Base-by-base conservation (phyloP, 495 filamentous ascomycete species). In the Penicillium taxi region DNA sequence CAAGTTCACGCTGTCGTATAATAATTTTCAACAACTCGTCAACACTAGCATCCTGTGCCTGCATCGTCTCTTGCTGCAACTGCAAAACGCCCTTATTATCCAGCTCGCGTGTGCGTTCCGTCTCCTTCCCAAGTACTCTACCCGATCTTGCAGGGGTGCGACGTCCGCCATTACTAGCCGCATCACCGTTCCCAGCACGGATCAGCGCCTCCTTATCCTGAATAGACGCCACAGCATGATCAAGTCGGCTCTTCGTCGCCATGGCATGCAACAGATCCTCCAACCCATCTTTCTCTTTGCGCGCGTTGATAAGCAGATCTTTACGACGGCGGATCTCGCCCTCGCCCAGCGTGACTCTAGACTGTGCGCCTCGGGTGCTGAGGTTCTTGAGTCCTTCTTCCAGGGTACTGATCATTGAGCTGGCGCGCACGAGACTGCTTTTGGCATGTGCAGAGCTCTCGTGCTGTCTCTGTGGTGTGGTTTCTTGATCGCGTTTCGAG, bases 1-100 rank as follows among this genome's bases (percentile, higher is more conserved):
- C 91, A 66, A 96, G 77, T 68, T 94, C 85, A 61, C 74, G 81
- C 72, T 95, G 86, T 48, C 82, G 60, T 40, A 75, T 56, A 32
- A 96, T 81, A 45, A 87, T 80, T 62, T 78, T 81, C 19, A 75
- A 70, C 55, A 98, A 58, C 47, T 80, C 74, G 41, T 82, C 74
- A 21, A 96, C 78, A 44, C 81, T 79, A 55, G 78, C 56, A 47
- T 99, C 91, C 59, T 99, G 91, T 46, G 89, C 79, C 25, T 73
- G 38, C 78, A 96, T 93, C 55, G 82, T 74, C 57, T 90, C 77
- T 41, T 73, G 64, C 58, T 96, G 88, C 53, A 96, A 56, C 69
- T 88, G 80, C 53, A 96, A 42, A 26, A 99, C 82, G 0, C 89
- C 91, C 20, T 77, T 63, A 51, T 99, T 99, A 53, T 95, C 91